Evolutionary conservation across 2,329 filamentous ascomycete genomes (phyloP), one percentile per base, ranked within the genome.

Genomic region (Apiospora hydei): DNA sequence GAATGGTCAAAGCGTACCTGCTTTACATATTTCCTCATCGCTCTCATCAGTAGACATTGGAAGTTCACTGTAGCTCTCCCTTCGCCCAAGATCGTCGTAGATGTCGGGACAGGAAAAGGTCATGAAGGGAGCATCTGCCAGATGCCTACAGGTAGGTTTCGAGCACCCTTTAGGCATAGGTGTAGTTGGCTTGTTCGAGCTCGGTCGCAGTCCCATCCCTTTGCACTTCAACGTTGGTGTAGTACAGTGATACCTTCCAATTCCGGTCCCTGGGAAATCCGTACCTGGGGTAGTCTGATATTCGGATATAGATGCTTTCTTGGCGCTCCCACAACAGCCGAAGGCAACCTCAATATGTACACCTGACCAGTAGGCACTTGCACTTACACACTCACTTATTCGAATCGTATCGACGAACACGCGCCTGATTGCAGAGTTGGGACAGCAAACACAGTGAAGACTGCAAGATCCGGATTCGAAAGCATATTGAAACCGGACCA

Each of bases 1-100:
- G 57, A 61, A 61, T 61, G 53, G 53, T 38, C 53, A 21, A 61
- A 61, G 53, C 53, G 53, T 61, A 61, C 14, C 3, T 61, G 38
- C 38, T 34, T 57, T 61, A 61, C 14, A 7, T 61, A 61, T 61
- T 34, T 57, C 26, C 34, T 38, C 34, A 8, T 61, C 57, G 18
- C 57, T 64, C 57, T 64, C 34, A 13, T 21, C 57, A 41, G 34
- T 10, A 64, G 41, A 13, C 34, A 30, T 30, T 30, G 26, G 26
- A 34, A 38, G 57, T 11, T 64, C 34, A 38, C 21, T 53, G 4
- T 21, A 57, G 51, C 8, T 34, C 30, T 11, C 26, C 3, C 26
- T 30, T 30, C 26, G 26, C 26, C 26, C 53, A 61, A 61, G 53
- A 61, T 61, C 53, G 18, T 61, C 30, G 30, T 34, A 21, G 30